These are phyloP conservation scores for Huntiella omanensis DNA, from an alignment of 2,329 filamentous ascomycete species.

Conservation along the genomic window DNA sequence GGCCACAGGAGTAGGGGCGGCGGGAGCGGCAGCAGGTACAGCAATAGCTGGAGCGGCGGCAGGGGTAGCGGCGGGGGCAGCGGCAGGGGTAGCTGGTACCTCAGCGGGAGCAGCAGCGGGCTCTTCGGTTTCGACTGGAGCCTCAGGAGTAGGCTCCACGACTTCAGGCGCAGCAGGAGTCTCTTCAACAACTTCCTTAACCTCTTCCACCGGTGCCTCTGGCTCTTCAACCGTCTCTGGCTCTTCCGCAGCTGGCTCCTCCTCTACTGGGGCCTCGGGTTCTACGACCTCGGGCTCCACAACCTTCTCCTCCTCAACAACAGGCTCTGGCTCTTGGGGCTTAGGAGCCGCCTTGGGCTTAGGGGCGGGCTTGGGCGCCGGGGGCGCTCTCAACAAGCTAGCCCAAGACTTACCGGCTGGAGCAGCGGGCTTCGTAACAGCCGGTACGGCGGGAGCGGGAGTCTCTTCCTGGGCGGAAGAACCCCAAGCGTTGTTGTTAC, in stretches of 20 bases:
- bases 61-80: slow-evolving; percentile 49
- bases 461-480: slow-evolving; percentile 5
- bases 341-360: slow-evolving; percentile 31
- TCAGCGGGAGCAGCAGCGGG: slow-evolving; percentile 55
- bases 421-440: slow-evolving; percentile 22
- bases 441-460: slow-evolving; percentile 17
- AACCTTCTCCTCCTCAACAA: not conserved
- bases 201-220: slow-evolving; percentile 17
- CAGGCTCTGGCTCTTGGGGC: slow-evolving; percentile 17
- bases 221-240: slow-evolving; percentile 18
- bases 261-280: slow-evolving; percentile 5
- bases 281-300: slow-evolving; percentile 1
- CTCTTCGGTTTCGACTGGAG: slow-evolving; percentile 47
- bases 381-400: slow-evolving; percentile 49
- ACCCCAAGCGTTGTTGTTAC: not conserved
- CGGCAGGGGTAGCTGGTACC: slow-evolving; percentile 22
- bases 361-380: slow-evolving; percentile 36
- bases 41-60: slow-evolving; percentile 45
- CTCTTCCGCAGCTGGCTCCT: slow-evolving; percentile 14
- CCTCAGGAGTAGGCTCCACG: slow-evolving; percentile 23
- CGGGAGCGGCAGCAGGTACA: slow-evolving; percentile 28
- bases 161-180: slow-evolving; percentile 18
- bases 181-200: slow-evolving; percentile 18
- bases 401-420: slow-evolving; percentile 47
- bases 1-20: slow-evolving; percentile 35